phyloP scores from a whole-genome alignment of 2,329 filamentous ascomycete species.

The Apiospora aurea region DNA sequence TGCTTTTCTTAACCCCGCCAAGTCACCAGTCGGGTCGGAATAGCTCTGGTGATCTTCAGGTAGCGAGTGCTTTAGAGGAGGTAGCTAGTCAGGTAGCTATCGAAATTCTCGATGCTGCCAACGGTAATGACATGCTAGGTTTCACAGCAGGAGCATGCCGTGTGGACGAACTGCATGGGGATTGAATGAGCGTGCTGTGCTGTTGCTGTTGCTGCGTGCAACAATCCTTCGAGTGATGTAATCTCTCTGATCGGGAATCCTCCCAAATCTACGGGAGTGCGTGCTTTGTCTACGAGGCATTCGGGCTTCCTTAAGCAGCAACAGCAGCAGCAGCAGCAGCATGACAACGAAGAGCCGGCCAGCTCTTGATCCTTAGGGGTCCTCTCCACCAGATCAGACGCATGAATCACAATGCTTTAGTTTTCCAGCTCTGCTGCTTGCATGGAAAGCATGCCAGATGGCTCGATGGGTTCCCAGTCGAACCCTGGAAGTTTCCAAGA shows the following conservation, averaged over 20 bases:
- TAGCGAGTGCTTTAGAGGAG: neutral
- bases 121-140: neutral
- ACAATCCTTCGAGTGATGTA: neutral
- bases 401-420: constrained; percentile 1
- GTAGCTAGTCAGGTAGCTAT: constrained; percentile 12
- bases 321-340: neutral
- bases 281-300: neutral
- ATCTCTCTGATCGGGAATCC: neutral
- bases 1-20: neutral
- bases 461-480: constrained; percentile 1
- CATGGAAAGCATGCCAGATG: constrained; percentile 14
- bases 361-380: neutral
- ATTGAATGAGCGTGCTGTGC: neutral
- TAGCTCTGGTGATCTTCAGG: constrained; percentile 6
- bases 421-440: constrained; percentile 1
- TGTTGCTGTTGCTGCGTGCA: neutral
- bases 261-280: neutral
- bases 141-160: neutral
- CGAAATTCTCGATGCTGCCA: neutral
- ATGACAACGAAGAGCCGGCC: neutral
- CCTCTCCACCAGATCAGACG: constrained; percentile 1
- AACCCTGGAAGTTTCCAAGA: constrained; percentile 14
- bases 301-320: neutral
- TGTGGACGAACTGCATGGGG: neutral
- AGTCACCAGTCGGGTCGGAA: neutral